phyloP scores from a whole-genome alignment of 768 basidiomycete species.

The Trametopsis cervina region DNA sequence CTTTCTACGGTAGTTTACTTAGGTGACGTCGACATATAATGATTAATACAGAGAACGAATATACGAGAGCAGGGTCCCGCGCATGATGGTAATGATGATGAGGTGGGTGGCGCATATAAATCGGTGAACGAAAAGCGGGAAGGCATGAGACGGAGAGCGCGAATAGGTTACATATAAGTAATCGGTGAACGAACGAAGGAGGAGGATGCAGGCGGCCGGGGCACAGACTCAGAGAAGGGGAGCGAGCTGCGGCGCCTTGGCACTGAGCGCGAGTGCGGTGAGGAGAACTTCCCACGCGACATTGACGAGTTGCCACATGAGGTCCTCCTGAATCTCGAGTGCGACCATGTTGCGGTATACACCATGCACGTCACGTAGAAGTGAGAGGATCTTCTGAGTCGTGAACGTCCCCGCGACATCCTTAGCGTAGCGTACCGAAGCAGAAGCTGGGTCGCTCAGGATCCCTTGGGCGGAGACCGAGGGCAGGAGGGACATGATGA shows the following conservation, averaged over 20 bases:
- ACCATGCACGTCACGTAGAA: slow-evolving; percentile 47
- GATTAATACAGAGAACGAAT: no score
- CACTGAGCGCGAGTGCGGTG: slow-evolving; percentile 46
- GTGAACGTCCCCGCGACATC: slow-evolving; percentile 21
- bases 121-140: not conserved
- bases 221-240: not conserved
- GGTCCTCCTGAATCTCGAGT: slow-evolving; percentile 60
- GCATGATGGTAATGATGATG: no score
- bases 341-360: slow-evolving; percentile 68
- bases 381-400: slow-evolving; percentile 39
- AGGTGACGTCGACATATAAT: not conserved
- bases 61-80: not conserved
- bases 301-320: slow-evolving; percentile 62
- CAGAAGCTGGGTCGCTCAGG: not conserved
- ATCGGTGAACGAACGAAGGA: not conserved
- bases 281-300: slow-evolving; percentile 61
- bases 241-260: slow-evolving; percentile 11
- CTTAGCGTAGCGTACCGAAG: slow-evolving; percentile 5
- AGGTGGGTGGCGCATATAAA: not conserved
- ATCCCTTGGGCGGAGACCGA: slow-evolving; percentile 25
- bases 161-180: not conserved
- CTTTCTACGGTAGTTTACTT: not conserved
- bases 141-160: not conserved
- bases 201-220: no score
- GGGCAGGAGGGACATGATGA: slow-evolving; percentile 62